Percentiles rank a stretch among this genome's conserved stretches.
These are phyloP conservation scores for Coemansia sp. DNA, from an alignment of 192 early-diverging fungal species.

Conservation along the genomic window DNA sequence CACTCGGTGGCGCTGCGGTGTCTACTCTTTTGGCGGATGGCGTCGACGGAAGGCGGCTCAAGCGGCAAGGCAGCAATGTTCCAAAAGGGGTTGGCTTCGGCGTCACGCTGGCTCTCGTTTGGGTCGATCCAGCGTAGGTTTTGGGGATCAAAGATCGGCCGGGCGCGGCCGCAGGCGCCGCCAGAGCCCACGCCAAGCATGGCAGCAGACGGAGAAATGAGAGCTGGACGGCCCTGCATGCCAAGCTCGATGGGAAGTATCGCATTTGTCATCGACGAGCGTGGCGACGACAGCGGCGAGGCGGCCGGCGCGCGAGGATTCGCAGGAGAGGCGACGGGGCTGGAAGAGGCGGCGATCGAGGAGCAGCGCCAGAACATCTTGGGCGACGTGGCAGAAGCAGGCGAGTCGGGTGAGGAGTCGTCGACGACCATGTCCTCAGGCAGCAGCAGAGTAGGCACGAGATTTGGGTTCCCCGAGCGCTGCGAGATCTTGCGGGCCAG, in stretches of 20 bases:
- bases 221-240: conserved; percentile 37
- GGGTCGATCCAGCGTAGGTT: conserved; percentile 54
- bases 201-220: conserved; percentile 48
- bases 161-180: conserved; percentile 29
- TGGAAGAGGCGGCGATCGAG: not conserved
- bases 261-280: not conserved
- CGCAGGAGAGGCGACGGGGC: not conserved
- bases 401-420: conserved; percentile 10
- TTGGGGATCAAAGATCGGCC: conserved; percentile 55
- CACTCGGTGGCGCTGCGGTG: conserved; percentile 40
- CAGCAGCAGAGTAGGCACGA: conserved; percentile 14
- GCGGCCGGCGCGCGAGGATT: not conserved
- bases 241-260: conserved; percentile 18
- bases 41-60: conserved; percentile 32
- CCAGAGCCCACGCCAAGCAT: conserved; percentile 23
- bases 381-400: conserved; percentile 14
- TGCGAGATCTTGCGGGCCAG: conserved; percentile 47
- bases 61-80: conserved; percentile 51
- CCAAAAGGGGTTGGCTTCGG: conserved; percentile 42
- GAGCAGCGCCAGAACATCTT: conserved; percentile 17
- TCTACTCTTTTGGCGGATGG: conserved; percentile 23
- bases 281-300: conserved; percentile 7
- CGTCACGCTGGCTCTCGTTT: conserved; percentile 26
- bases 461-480: conserved; percentile 40
- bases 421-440: conserved; percentile 34